Percentiles rank a stretch among this genome's conserved stretches.
Conservation (phyloP, 2,329 filamentous ascomycete genomes). For the Fusarium dimerum region DNA sequence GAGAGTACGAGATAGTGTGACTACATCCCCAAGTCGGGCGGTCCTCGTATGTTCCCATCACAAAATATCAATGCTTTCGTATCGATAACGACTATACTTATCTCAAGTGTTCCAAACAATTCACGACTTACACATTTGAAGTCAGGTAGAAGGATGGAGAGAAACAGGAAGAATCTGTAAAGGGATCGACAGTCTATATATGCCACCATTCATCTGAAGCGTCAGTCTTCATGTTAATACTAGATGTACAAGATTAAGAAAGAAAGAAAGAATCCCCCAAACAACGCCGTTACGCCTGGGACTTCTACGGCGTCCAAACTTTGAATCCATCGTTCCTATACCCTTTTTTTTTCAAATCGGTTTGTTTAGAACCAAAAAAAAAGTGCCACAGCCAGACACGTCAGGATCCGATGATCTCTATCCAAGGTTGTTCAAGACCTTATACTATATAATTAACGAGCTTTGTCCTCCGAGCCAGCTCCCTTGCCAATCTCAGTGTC, state of each 20-base stretch:
- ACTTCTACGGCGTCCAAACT: not conserved
- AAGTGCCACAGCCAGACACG: too few species aligned
- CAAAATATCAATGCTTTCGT: too few species aligned
- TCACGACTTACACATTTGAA: too few species aligned
- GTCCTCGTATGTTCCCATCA: conserved; percentile 20
- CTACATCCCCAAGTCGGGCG: conserved; percentile 11
- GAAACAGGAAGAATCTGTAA: too few species aligned
- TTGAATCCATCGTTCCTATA: not conserved
- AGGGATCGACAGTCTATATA: not conserved
- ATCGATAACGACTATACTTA: too few species aligned
- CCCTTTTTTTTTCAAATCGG: not conserved
- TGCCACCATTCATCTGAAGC: not conserved
- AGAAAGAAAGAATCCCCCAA: too few species aligned
- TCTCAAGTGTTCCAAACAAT: too few species aligned
- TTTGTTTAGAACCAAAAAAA: not conserved
- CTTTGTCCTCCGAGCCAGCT: not conserved
- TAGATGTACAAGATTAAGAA: not conserved
- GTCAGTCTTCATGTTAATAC: not conserved
- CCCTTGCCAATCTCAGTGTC: not conserved
- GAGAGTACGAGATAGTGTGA: conserved; percentile 7
- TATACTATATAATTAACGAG: not conserved
- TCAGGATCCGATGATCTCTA: not conserved
- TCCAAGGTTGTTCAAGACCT: not conserved
- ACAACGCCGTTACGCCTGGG: not conserved
- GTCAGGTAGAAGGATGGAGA: too few species aligned